Conservation (phyloP, 1,284 basidiomycete genomes). For the Ganoderma sp. region DNA sequence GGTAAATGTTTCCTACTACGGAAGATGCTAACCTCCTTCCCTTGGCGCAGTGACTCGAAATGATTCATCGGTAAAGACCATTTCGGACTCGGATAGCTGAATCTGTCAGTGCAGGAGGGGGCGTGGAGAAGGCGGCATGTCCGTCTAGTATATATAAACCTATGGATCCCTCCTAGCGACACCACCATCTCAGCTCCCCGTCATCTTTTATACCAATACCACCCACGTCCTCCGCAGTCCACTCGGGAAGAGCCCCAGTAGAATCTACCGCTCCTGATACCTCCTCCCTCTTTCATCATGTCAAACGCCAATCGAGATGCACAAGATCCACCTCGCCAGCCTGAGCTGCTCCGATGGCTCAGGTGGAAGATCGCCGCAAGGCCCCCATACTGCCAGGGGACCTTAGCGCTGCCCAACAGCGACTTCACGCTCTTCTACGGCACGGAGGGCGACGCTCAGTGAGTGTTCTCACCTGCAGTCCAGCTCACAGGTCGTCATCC, state of each 20-base stretch:
- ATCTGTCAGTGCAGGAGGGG: not conserved
- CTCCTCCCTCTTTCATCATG: not conserved
- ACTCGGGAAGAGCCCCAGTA: no score
- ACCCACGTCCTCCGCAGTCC: no score
- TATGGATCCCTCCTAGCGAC: not conserved
- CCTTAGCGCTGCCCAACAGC: slow-evolving; percentile 11
- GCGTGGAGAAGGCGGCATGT: not conserved
- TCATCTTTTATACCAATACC: no score
- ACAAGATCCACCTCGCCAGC: not conserved
- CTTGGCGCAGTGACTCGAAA: not conserved
- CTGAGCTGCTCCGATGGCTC: not conserved
- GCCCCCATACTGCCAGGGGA: slow-evolving; percentile 29
- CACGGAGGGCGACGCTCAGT: slow-evolving; percentile 20
- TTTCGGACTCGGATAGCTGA: no score
- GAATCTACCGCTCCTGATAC: not conserved
- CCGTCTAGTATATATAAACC: not conserved
- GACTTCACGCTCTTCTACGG: slow-evolving; percentile 31
- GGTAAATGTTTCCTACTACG: not conserved
- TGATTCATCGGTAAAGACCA: not conserved
- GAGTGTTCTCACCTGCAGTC: not conserved
- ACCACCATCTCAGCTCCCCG: not conserved
- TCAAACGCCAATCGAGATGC: not conserved
- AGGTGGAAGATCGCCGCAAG: slow-evolving; percentile 3
- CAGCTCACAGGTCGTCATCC: not conserved
- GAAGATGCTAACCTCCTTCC: not conserved